phyloP scores from a whole-genome alignment of 2,329 filamentous ascomycete genomes.

The Didymella lethalis region DNA sequence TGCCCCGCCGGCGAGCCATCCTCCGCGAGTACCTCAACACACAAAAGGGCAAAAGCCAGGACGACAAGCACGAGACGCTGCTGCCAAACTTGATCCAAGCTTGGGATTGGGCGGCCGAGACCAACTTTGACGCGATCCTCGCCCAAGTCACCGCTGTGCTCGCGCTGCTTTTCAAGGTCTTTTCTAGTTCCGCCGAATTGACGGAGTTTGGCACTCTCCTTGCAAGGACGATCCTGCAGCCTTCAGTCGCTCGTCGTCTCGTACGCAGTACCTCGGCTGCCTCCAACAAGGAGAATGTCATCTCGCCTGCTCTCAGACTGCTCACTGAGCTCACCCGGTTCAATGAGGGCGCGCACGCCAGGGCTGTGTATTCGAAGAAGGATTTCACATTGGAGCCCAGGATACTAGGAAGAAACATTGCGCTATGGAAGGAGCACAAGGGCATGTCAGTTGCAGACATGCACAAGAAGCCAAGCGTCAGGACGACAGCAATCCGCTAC shows the following conservation, averaged over 20 bases:
- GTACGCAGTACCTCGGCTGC: constrained; percentile 80
- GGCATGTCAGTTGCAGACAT: constrained; percentile 67
- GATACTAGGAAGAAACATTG: constrained; percentile 80
- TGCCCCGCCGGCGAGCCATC: constrained; percentile 62
- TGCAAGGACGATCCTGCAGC: constrained; percentile 81
- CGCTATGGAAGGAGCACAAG: constrained; percentile 65
- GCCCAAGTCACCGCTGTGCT: constrained; percentile 83
- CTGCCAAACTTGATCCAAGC: constrained; percentile 84
- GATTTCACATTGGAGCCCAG: constrained; percentile 76
- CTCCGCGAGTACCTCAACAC: constrained; percentile 73
- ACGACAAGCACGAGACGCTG: constrained; percentile 68
- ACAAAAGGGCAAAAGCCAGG: constrained; percentile 59
- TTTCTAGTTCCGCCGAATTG: constrained; percentile 77
- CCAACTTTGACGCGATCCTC: constrained; percentile 80
- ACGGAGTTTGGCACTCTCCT: constrained; percentile 78
- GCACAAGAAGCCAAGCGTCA: constrained; percentile 74
- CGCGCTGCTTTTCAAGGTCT: constrained; percentile 78
- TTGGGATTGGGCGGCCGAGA: constrained; percentile 83
- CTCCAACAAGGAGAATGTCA: constrained; percentile 84
- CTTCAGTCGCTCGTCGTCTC: constrained; percentile 80
- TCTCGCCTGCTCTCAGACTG: constrained; percentile 85
- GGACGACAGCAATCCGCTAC: constrained; percentile 84
- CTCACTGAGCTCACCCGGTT: constrained; percentile 85
- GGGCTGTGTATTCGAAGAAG: constrained; percentile 77
- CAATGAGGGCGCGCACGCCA: constrained; percentile 83